Evolutionary conservation across 306 rosid genomes (phyloP).

Genomic region (Geum urbanum): DNA sequence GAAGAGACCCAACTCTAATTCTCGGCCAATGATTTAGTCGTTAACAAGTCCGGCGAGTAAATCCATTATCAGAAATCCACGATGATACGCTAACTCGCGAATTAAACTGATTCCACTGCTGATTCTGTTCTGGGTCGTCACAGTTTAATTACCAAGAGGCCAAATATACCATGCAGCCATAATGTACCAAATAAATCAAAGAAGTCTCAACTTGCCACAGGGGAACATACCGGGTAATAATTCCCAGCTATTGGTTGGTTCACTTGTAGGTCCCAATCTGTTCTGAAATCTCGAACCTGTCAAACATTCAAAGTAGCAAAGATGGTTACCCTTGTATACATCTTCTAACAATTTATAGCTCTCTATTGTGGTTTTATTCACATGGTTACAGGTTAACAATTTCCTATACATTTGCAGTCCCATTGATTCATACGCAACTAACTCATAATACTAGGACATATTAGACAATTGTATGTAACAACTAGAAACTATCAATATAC

Average conservation of each 20-base stretch:
- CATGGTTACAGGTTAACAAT: background rate
- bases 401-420: background rate
- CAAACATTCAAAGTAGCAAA: constrained; percentile 17
- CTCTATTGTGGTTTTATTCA: background rate
- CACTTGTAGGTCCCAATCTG: constrained; percentile 34
- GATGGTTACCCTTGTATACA: background rate
- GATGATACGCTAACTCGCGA: too few relatives aligned
- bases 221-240: constrained; percentile 32
- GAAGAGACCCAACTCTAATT: too few relatives aligned
- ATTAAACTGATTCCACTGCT: too few relatives aligned
- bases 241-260: constrained; percentile 37
- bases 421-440: background rate
- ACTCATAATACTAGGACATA: background rate
- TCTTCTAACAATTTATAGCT: background rate
- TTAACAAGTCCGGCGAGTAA: too few relatives aligned
- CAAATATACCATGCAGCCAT: background rate
- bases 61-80: too few relatives aligned
- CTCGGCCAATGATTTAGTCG: too few relatives aligned
- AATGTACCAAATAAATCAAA: background rate
- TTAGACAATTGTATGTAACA: background rate
- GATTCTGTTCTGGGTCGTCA: too few relatives aligned
- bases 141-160: background rate
- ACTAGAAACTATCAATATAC: constrained; percentile 17
- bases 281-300: constrained; percentile 33
- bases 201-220: constrained; percentile 5